phyloP scores from a whole-genome alignment of 2,329 filamentous ascomycete species.

The Anthostomella pinea region DNA sequence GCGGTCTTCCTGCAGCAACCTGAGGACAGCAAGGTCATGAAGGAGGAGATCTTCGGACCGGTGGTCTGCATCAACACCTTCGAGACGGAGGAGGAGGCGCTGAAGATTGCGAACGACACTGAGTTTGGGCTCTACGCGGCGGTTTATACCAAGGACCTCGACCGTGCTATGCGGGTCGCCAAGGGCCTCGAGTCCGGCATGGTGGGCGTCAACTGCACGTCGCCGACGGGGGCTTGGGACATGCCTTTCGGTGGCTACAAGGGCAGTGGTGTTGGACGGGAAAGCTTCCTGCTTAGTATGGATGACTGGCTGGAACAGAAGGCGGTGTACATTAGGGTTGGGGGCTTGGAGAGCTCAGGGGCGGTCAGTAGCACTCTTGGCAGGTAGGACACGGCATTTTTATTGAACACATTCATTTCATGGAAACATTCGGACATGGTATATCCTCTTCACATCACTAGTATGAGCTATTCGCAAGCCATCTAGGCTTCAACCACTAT shows the following conservation, averaged over 20 bases:
- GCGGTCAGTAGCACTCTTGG: conserved; percentile 6
- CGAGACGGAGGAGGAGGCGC: conserved; percentile 53
- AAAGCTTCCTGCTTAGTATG: conserved; percentile 36
- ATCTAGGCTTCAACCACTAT: too few relatives aligned
- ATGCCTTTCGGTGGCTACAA: conserved; percentile 44
- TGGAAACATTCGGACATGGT: too few relatives aligned
- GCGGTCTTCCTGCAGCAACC: conserved; percentile 44
- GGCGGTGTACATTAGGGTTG: conserved; percentile 27
- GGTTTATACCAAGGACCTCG: conserved; percentile 52
- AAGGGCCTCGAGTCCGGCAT: conserved; percentile 58
- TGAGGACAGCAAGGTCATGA: conserved; percentile 46
- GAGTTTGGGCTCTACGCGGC: conserved; percentile 55
- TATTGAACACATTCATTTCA: not conserved
- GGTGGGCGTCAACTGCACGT: conserved; percentile 55
- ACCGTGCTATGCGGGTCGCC: conserved; percentile 41
- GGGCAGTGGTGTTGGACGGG: conserved; percentile 36
- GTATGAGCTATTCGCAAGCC: too few relatives aligned
- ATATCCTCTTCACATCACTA: too few relatives aligned
- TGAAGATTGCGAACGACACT: conserved; percentile 53
- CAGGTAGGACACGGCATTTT: conserved; percentile 1
- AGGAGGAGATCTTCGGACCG: conserved; percentile 63
- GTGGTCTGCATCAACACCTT: conserved; percentile 59
- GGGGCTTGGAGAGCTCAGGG: conserved; percentile 1
- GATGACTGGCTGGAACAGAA: conserved; percentile 35
- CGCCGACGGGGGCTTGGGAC: conserved; percentile 35